These are phyloP conservation scores for Mucor irregularis DNA, from an alignment of 371 early-diverging fungal genomes.

Conservation along the genomic window DNA sequence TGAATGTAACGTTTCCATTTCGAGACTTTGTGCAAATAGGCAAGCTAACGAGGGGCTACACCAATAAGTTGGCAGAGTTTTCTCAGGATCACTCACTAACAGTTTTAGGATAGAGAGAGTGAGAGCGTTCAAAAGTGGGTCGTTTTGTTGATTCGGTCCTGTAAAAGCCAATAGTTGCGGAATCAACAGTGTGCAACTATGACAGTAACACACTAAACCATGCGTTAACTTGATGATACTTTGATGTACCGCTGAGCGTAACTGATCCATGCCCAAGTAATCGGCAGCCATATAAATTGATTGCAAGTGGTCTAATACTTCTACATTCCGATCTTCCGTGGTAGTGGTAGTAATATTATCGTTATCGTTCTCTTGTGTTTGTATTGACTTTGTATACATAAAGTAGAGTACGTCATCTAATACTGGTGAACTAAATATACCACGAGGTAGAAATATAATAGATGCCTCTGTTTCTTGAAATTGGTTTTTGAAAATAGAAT, in stretches of 20 bases:
- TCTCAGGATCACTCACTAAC: conserved; percentile 30
- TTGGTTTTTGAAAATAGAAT: conserved; percentile 37
- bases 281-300: conserved; percentile 35
- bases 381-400: conserved; percentile 32
- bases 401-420: conserved; percentile 31
- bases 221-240: conserved; percentile 21
- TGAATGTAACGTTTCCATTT: conserved; percentile 20
- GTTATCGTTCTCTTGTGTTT: not conserved
- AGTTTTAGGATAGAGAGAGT: conserved; percentile 18
- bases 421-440: conserved; percentile 30
- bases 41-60: conserved; percentile 18
- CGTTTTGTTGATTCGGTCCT: conserved; percentile 20
- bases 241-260: conserved; percentile 20
- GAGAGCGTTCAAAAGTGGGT: conserved; percentile 13
- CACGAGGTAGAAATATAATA: conserved; percentile 33
- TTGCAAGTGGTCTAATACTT: conserved; percentile 13
- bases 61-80: conserved; percentile 28
- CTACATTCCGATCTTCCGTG: conserved; percentile 18
- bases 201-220: conserved; percentile 29
- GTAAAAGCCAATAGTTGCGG: conserved; percentile 25
- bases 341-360: not conserved
- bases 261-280: conserved; percentile 32
- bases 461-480: conserved; percentile 42
- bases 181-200: conserved; percentile 18
- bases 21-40: conserved; percentile 7